These are phyloP conservation scores for Azolla pinnata DNA, from an alignment of 75 land plant genomes.

Conservation along the genomic window DNA sequence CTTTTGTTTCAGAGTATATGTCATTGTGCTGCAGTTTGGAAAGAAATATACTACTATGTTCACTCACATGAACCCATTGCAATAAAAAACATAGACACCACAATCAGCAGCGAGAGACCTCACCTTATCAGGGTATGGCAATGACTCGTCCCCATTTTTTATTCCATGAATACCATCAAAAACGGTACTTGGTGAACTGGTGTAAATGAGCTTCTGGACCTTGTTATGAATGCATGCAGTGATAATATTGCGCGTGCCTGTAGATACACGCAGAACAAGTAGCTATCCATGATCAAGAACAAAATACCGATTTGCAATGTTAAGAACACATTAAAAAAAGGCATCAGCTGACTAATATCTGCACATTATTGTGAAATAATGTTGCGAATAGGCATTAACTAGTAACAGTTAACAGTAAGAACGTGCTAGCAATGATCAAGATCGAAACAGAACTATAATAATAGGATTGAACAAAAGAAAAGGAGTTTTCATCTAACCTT, in stretches of 20 bases:
- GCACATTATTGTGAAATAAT: too few relatives aligned
- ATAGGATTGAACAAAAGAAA: too few relatives aligned
- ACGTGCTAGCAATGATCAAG: too few relatives aligned
- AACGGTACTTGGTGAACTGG: conserved; percentile 91
- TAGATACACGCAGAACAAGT: not conserved
- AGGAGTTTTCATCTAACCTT: conserved; percentile 30
- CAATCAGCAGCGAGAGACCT: conserved; percentile 2
- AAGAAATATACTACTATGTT: not conserved
- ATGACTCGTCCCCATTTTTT: conserved; percentile 61
- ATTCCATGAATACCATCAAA: conserved; percentile 83
- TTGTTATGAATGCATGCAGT: conserved; percentile 70
- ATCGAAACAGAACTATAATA: too few relatives aligned
- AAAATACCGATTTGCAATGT: not conserved
- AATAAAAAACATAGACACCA: not conserved
- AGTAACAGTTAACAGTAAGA: too few relatives aligned
- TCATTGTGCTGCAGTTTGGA: conserved; percentile 63
- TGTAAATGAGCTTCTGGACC: conserved; percentile 75
- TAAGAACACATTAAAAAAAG: not conserved
- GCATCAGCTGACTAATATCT: not conserved
- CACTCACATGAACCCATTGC: too few relatives aligned
- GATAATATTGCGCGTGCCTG: conserved; percentile 88
- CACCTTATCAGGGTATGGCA: conserved; percentile 78
- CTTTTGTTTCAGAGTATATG: conserved; percentile 83
- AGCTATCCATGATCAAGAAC: not conserved
- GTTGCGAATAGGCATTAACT: too few relatives aligned